Base-by-base conservation (phyloP, 176 grass and related monocot species). In the Rhynchospora pubera region DNA sequence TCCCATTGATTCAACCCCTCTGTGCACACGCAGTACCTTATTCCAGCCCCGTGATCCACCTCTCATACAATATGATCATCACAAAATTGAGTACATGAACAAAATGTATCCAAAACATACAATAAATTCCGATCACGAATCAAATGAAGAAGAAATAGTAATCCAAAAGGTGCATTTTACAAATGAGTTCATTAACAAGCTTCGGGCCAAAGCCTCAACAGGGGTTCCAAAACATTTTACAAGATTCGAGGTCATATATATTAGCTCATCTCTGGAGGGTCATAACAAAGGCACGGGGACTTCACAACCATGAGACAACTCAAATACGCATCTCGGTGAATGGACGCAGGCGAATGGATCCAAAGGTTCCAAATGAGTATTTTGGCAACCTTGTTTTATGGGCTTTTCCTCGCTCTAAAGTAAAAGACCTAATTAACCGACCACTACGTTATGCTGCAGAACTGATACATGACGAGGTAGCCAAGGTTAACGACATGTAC, bases 301-400 rank as follows among this genome's bases (percentile, higher is more conserved):
- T 93, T 34, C 60, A 61, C 44, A 77, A 47, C 0, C 21, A 5
- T 14, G 53, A 78, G 42, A 10, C 65, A 53, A 84, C 83, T 11
- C 82, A 79, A 32, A 79, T 90, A 56, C 88, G 91, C 45, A 80
- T 93, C 75, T 85, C 88, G 2, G 89, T 93, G 8, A 86, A 93
- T 55, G 89, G 91, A 0, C 83, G 91, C 43, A 50, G 14, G 3
- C 85, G 91, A 23, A 39, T 91, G 32, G 2, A 16, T 13, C 77
- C 85, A 4, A 43, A 12, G 6, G 84, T 85, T 7, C 89, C 91
- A 1, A 42, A 87, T 5, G 84, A 62, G 0, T 93, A 86, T 82
- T 91, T 87, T 59, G 89, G 91, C 57, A 93, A 93, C 84, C n/a
- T 89, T 0, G 89, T 90, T 0, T 86, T 93, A 5, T 90, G 88